phyloP scores from a whole-genome alignment of 306 rosid species.

The Pyrus betulifolia region DNA sequence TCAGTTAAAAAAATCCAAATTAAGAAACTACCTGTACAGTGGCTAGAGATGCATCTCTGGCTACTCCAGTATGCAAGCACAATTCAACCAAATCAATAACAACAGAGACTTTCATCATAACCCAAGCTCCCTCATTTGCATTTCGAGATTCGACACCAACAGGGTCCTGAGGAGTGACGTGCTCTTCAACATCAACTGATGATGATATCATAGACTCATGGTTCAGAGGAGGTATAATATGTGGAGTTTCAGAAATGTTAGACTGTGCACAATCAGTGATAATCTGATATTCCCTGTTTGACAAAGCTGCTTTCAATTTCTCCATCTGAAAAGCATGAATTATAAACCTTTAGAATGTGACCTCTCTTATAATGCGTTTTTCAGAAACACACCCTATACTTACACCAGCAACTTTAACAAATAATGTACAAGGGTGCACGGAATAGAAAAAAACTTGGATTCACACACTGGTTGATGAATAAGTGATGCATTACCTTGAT shows the following conservation, averaged over 20 bases:
- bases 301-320: constrained; percentile 82
- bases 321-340: constrained; percentile 53
- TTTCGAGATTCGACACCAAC: constrained; percentile 35
- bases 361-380: not conserved
- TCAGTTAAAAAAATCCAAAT: not conserved
- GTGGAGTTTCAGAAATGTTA: constrained; percentile 78
- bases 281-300: constrained; percentile 83
- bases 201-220: constrained; percentile 27
- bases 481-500: constrained; percentile 46
- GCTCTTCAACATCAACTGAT: constrained; percentile 33
- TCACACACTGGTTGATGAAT: constrained; percentile 11
- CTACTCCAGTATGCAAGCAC: constrained; percentile 62
- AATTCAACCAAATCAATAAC: constrained; percentile 63
- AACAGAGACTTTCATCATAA: constrained; percentile 54
- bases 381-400: not conserved
- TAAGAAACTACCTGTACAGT: constrained; percentile 65
- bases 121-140: constrained; percentile 34
- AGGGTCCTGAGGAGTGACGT: constrained; percentile 25
- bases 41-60: constrained; percentile 78
- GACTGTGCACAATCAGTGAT: constrained; percentile 84
- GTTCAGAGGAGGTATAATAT: constrained; percentile 49
- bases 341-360: constrained; percentile 4
- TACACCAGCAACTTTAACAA: not conserved
- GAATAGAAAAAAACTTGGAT: not conserved
- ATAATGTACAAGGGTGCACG: not conserved